phyloP scores from a whole-genome alignment of 176 grass and related monocot species.

The Olyra latifolia region DNA sequence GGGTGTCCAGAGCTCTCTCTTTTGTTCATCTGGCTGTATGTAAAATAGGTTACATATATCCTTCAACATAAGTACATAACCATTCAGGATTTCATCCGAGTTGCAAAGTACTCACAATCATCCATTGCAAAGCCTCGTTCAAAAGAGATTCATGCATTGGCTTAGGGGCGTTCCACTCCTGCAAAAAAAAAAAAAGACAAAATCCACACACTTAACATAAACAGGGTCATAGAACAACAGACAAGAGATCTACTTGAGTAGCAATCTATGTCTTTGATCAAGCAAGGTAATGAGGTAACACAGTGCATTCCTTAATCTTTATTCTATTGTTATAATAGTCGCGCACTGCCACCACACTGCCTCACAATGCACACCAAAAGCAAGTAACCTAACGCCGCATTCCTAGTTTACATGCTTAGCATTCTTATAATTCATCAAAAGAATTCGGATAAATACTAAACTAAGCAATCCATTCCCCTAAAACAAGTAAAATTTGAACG shows the following conservation, averaged over 20 bases:
- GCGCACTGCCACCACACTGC: too few species aligned
- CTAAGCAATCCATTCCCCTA: not conserved
- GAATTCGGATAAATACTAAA: not conserved
- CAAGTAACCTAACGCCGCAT: not conserved
- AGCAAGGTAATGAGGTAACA: not conserved
- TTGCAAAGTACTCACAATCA: slow-evolving; percentile 49
- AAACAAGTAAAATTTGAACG: not conserved
- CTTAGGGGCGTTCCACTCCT: slow-evolving; percentile 95
- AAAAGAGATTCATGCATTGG: slow-evolving; percentile 75
- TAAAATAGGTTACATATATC: slow-evolving; percentile 18
- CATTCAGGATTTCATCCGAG: slow-evolving; percentile 7
- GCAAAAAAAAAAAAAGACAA: slow-evolving; percentile 14
- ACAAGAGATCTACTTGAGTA: slow-evolving; percentile 2
- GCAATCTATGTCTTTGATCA: not conserved
- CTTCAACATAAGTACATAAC: not conserved
- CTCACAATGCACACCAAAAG: not conserved
- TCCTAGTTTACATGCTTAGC: not conserved
- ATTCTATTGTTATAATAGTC: not conserved
- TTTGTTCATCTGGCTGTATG: slow-evolving; percentile 57
- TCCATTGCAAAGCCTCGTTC: slow-evolving; percentile 48
- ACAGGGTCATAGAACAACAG: not conserved
- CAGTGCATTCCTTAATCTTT: not conserved
- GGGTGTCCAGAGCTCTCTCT: slow-evolving; percentile 72
- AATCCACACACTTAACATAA: not conserved
- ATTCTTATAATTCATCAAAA: not conserved